Base-by-base conservation (phyloP, 2,329 filamentous ascomycete genomes). In the Dryadomyces quercivorus region DNA sequence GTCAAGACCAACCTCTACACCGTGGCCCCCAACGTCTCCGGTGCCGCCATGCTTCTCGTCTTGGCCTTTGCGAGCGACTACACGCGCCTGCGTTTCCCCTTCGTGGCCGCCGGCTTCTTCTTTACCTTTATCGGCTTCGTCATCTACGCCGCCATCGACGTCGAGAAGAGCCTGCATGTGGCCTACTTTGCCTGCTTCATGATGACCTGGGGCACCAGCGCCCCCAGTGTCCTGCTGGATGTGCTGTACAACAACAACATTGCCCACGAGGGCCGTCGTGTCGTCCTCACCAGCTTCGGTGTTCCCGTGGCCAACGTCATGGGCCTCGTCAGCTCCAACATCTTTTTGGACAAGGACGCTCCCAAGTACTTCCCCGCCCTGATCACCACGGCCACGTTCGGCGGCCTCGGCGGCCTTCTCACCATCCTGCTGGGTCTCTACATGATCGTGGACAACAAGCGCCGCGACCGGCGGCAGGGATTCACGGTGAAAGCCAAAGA, bases 151-250 rank as follows among this genome's bases (percentile, higher is more conserved):
- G 75, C 82, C 20, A 84, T 92, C 56, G 75, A 83, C 60, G 80
- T 88, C 16, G 66, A 78, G 42, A 62, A 70, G 3, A 71, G 85
- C 43, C 65, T 85, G n/a, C 73, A 76, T 3, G 73, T 88, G 18
- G 85, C 85, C 1, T 90, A 90, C 63, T 89, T 83, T 60, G 84
- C 85, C 7, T 81, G 77, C 53, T 91, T 90, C 65, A 85, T 90
- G 82, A 88, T 90, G 84, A 85, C 81, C 8, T 88, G 85, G 82
- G 86, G 86, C 16, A 88, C 85, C 0, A 84, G 81, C 1, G 85
- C 86, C 0, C 86, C 87, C 0, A 86, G 81, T 0, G 85, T 90
- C 9, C 72, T 91, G 13, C 72, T 84, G 70, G 73, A 80, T 55
- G 31, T 72, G 65, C 55, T 61, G 83, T 90, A 89, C 69, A 91